Conservation (phyloP, 768 basidiomycete species). For the Boletus rubropictus region DNA sequence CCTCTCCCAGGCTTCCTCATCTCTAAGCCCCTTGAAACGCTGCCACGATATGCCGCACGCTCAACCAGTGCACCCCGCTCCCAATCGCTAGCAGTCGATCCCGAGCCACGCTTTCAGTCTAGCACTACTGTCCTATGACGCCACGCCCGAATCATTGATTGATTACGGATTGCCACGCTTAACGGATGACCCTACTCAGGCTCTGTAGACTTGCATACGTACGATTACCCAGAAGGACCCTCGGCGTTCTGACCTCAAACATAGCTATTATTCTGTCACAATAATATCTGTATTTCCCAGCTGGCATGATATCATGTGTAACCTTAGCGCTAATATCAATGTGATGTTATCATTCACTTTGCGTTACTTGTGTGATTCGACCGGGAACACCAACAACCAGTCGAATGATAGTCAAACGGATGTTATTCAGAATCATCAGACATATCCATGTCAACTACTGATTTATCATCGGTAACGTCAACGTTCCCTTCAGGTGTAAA, state of each 20-base stretch:
- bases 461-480: conserved; percentile 4
- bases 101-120: conserved; percentile 24
- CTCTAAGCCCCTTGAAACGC: conserved; percentile 54
- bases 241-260: conserved; percentile 9
- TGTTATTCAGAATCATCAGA: conserved; percentile 24
- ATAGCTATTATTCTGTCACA: conserved; percentile 4
- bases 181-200: conserved; percentile 8
- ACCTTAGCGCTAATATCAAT: conserved; percentile 13
- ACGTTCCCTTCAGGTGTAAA: background rate
- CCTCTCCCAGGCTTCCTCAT: conserved; percentile 44
- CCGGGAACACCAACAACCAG: background rate
- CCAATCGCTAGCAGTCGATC: conserved; percentile 14
- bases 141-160: conserved; percentile 15
- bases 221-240: conserved; percentile 14
- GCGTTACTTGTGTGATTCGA: background rate
- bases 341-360: conserved; percentile 1
- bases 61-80: conserved; percentile 28
- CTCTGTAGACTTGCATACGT: conserved; percentile 10
- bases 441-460: conserved; percentile 24
- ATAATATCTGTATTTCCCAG: conserved; percentile 20
- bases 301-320: conserved; percentile 23
- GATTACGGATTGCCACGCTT: conserved; percentile 17
- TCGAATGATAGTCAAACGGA: background rate
- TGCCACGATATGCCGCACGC: conserved; percentile 52
- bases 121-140: conserved; percentile 26